A percentile compares a stretch with the other conserved stretches of the same genome.
Evolutionary conservation across 164 flowering plant genomes (phyloP).

Genomic region (Aristolochia contorta): DNA sequence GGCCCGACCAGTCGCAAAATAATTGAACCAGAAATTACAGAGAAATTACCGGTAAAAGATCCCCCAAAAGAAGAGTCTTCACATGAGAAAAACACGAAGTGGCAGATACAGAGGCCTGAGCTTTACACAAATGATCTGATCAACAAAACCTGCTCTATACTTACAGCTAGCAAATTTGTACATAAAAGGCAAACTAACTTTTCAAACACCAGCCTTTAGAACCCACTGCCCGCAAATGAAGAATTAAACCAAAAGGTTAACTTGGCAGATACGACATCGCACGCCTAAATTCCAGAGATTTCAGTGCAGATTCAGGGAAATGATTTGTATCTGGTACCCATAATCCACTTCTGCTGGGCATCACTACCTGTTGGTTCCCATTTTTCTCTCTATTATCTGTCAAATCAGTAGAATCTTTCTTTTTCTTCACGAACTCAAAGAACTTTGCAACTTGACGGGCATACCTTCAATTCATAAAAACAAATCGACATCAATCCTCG

Average conservation of each 20-base stretch:
- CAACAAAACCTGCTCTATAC: no score
- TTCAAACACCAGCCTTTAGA: no score
- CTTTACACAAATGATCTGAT: no score
- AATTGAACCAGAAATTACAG: no score
- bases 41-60: no score
- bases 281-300: constrained; percentile 51
- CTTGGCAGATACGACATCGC: constrained; percentile 65
- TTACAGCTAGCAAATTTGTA: no score
- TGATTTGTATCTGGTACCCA: constrained; percentile 52
- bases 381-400: constrained; percentile 14
- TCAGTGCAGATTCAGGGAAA: constrained; percentile 53
- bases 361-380: constrained; percentile 26
- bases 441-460: constrained; percentile 95
- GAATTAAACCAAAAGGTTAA: neutral
- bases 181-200: no score
- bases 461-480: constrained; percentile 37
- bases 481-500: neutral
- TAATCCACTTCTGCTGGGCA: constrained; percentile 47
- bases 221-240: no score
- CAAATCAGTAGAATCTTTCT: constrained; percentile 34
- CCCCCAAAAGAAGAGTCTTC: no score
- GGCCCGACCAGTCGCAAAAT: no score
- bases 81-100: no score
- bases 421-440: constrained; percentile 86
- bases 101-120: no score